Percentiles rank a stretch among this genome's conserved stretches.
These are phyloP conservation scores for Pleurotus ostreatus DNA, from an alignment of 768 basidiomycete species.

Conservation along the genomic window DNA sequence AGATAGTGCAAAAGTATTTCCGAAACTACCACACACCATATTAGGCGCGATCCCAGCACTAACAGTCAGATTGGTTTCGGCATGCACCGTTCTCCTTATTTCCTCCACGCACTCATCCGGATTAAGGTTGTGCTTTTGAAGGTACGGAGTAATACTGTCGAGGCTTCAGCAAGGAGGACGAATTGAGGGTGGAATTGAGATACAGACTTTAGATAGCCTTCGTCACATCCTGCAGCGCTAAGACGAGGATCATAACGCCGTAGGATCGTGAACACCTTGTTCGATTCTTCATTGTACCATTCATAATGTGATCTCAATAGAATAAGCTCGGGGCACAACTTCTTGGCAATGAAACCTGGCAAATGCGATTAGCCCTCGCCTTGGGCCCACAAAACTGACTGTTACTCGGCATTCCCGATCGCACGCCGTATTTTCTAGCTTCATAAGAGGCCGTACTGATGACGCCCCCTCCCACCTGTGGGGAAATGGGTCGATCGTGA, in stretches of 20 bases:
- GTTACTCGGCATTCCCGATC: slow-evolving; percentile 93
- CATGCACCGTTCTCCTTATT: slow-evolving; percentile 69
- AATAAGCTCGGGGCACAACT: slow-evolving; percentile 87
- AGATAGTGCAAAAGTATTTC: neutral
- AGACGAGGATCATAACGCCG: slow-evolving; percentile 74
- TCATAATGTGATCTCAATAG: slow-evolving; percentile 54
- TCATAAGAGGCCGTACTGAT: slow-evolving; percentile 90
- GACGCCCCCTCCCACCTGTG: slow-evolving; percentile 75
- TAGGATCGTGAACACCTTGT: slow-evolving; percentile 66
- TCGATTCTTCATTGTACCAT: slow-evolving; percentile 68
- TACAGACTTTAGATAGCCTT: slow-evolving; percentile 87
- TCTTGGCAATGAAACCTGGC: slow-evolving; percentile 86
- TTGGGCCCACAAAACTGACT: neutral
- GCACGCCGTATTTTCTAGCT: slow-evolving; percentile 84
- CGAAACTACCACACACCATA: slow-evolving; percentile 53
- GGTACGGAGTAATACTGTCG: slow-evolving; percentile 78
- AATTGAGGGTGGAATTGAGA: neutral
- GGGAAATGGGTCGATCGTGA: neutral
- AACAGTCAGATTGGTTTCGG: slow-evolving; percentile 82
- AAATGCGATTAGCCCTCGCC: neutral
- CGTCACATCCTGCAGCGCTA: slow-evolving; percentile 78
- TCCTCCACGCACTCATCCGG: slow-evolving; percentile 74
- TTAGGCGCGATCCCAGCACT: slow-evolving; percentile 96
- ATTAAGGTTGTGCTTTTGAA: slow-evolving; percentile 57
- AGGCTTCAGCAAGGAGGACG: slow-evolving; percentile 1